Conservation (phyloP, 1,284 basidiomycete genomes). For the Ceratobasidium sp. region DNA sequence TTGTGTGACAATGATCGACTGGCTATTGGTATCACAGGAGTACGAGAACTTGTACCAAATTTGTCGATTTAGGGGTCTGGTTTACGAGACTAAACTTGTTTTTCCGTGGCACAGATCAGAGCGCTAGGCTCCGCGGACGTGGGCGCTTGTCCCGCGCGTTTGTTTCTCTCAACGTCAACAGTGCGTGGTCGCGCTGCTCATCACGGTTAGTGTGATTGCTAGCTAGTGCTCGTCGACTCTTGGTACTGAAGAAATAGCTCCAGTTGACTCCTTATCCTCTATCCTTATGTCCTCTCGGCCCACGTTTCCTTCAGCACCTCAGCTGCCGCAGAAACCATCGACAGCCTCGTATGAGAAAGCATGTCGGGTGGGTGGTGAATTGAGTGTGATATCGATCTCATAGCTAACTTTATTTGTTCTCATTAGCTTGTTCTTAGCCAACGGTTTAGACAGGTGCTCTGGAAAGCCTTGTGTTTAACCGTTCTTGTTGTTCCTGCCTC, state of each 20-base stretch:
- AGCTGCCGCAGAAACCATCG: slow-evolving; percentile 34
- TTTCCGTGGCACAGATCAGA: neutral
- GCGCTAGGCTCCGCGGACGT: neutral
- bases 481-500: slow-evolving; percentile 13
- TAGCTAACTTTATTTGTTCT: neutral
- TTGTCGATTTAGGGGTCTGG: too few species aligned
- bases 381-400: neutral
- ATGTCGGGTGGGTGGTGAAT: slow-evolving; percentile 28
- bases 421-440: slow-evolving; percentile 33
- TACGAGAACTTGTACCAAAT: too few species aligned
- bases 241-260: neutral
- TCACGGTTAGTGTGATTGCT: neutral
- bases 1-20: too few species aligned
- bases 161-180: slow-evolving; percentile 29
- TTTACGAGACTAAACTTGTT: too few species aligned
- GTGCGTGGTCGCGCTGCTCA: slow-evolving; percentile 1
- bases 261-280: neutral
- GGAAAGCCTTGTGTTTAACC: neutral
- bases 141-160: slow-evolving; percentile 6
- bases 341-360: slow-evolving; percentile 38
- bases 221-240: too few species aligned
- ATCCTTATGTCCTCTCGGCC: slow-evolving; percentile 7
- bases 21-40: too few species aligned
- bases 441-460: slow-evolving; percentile 26
- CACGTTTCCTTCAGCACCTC: slow-evolving; percentile 32